Evolutionary conservation across 208 protist genomes (phyloP).

Genomic region (Crithidia mellificae): DNA sequence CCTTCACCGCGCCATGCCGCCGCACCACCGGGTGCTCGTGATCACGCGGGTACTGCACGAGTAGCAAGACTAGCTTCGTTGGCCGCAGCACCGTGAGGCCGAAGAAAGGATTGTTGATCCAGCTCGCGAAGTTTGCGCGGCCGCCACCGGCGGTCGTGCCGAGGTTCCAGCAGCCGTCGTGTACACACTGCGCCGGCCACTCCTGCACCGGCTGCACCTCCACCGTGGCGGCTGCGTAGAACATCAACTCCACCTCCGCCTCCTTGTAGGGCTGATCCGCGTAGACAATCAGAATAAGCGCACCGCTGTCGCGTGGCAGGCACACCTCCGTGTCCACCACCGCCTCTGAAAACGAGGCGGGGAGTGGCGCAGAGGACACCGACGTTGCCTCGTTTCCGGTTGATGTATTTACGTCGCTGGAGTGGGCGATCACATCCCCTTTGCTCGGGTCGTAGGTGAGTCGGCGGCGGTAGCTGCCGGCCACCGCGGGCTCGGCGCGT

Average conservation of each 20-base stretch:
- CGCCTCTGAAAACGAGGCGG: slow-evolving; percentile 12
- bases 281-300: slow-evolving; percentile 77
- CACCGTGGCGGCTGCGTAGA: slow-evolving; percentile 61
- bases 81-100: slow-evolving; percentile 60
- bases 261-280: slow-evolving; percentile 76
- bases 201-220: slow-evolving; percentile 65
- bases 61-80: slow-evolving; percentile 70
- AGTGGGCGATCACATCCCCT: slow-evolving; percentile 52
- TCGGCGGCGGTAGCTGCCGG: slow-evolving; percentile 58
- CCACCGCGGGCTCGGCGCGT: slow-evolving; percentile 31
- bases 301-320: slow-evolving; percentile 23
- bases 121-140: slow-evolving; percentile 62
- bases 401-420: slow-evolving; percentile 31
- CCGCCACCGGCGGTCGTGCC: slow-evolving; percentile 81
- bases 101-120: slow-evolving; percentile 91
- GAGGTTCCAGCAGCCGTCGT: slow-evolving; percentile 79
- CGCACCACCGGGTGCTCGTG: slow-evolving; percentile 70
- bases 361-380: no score
- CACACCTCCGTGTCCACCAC: slow-evolving; percentile 59
- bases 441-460: slow-evolving; percentile 44
- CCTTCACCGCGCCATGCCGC: slow-evolving; percentile 64
- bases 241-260: slow-evolving; percentile 57
- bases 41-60: slow-evolving; percentile 83
- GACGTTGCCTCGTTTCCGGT: no score
- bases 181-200: slow-evolving; percentile 62